Conservation (phyloP, 805 yeast species). For the Scheffersomyces lignosus region DNA sequence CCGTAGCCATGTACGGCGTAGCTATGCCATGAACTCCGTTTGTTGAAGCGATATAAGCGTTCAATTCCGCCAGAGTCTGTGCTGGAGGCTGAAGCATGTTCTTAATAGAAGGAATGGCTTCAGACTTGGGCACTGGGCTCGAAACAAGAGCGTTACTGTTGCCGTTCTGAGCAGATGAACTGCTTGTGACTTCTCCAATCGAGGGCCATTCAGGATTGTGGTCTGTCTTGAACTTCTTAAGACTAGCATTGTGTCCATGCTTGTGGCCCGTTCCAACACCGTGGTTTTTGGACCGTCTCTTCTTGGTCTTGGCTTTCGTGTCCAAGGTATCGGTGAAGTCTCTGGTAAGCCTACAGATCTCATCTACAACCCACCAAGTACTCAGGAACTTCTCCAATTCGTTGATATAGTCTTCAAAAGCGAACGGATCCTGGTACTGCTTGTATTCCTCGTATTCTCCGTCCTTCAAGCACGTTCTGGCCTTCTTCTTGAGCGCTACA, state of each 20-base stretch:
- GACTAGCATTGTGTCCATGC: background rate
- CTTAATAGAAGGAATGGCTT: constrained; percentile 7
- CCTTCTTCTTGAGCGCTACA: constrained; percentile 18
- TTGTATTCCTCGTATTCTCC: constrained; percentile 1
- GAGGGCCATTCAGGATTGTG: background rate
- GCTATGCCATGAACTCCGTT: too few relatives aligned
- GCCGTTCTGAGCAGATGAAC: background rate
- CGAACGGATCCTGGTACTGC: constrained; percentile 4
- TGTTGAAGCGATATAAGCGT: background rate
- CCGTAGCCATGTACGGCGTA: background rate
- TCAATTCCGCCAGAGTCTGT: background rate
- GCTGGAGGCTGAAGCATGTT: constrained; percentile 6
- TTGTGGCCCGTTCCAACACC: too few relatives aligned
- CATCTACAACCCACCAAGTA: constrained; percentile 31
- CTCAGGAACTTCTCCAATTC: constrained; percentile 19
- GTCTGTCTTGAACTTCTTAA: background rate
- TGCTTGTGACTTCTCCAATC: too few relatives aligned
- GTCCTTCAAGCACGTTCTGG: constrained; percentile 9
- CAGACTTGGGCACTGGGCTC: constrained; percentile 1
- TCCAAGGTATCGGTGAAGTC: constrained; percentile 21
- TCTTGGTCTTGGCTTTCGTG: constrained; percentile 2
- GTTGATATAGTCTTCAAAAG: constrained; percentile 18
- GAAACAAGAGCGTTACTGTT: background rate
- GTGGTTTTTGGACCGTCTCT: constrained; percentile 2
- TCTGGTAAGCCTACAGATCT: constrained; percentile 19